These are phyloP conservation scores for Diutina catenulata DNA, from an alignment of 1,139 yeast genomes.

Conservation along the genomic window DNA sequence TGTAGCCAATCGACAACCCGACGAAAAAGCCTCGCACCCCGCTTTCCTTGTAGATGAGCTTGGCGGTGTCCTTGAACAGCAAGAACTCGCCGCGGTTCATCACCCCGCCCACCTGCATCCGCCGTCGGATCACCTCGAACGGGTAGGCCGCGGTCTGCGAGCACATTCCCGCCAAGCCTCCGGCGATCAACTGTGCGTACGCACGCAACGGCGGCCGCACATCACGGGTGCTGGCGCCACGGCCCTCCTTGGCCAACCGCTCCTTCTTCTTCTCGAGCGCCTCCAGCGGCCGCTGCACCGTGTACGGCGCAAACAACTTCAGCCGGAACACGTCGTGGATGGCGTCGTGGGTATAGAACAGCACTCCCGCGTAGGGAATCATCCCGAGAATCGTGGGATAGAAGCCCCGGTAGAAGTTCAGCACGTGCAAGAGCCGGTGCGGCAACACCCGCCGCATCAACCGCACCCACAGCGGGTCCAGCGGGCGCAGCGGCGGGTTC, in stretches of 20 bases:
- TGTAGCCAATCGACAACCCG: constrained; percentile 88
- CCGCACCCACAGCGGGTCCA: constrained; percentile 28
- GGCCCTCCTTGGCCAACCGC: constrained; percentile 13
- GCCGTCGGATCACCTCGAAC: constrained; percentile 83
- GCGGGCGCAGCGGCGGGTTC: constrained; percentile 34
- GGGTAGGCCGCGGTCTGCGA: constrained; percentile 98
- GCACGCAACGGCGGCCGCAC: constrained; percentile 59
- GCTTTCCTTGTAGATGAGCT: constrained; percentile 52
- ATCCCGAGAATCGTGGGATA: constrained; percentile 90
- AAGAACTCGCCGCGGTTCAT: constrained; percentile 49
- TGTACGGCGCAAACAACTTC: constrained; percentile 36
- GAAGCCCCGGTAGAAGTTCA: constrained; percentile 89
- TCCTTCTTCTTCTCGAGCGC: constrained; percentile 11
- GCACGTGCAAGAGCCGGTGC: constrained; percentile 24
- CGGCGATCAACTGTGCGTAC: constrained; percentile 90
- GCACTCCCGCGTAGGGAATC: constrained; percentile 97
- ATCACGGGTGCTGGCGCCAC: constrained; percentile 30
- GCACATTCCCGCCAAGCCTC: constrained; percentile 88
- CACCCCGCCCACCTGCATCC: constrained; percentile 94
- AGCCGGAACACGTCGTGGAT: constrained; percentile 78
- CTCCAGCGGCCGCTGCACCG: constrained; percentile 27
- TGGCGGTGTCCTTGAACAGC: constrained; percentile 40
- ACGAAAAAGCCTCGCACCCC: constrained; percentile 86
- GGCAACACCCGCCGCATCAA: constrained; percentile 24
- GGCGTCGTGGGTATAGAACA: constrained; percentile 87